Conservation (phyloP, 2,329 filamentous ascomycete genomes). For the Cercospora citrullina region DNA sequence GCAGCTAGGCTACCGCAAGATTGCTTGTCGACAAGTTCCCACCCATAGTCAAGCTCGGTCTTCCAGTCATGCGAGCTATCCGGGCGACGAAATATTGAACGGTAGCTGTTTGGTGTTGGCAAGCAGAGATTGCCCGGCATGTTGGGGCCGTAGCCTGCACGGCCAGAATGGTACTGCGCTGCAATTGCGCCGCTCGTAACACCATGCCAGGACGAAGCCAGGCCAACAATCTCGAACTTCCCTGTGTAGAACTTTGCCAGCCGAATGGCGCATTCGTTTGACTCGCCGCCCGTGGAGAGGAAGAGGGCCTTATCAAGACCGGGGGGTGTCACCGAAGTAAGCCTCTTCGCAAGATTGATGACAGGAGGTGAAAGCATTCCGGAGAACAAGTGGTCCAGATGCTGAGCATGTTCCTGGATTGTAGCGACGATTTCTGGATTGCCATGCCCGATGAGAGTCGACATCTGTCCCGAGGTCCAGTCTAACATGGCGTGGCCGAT, state of each 20-base stretch:
- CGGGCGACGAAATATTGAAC: neutral
- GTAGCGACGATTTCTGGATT: constrained; percentile 60
- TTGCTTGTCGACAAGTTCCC: constrained; percentile 38
- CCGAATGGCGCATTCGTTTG: constrained; percentile 61
- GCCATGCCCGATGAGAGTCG: constrained; percentile 58
- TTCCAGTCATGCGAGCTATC: neutral
- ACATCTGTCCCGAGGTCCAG: constrained; percentile 61
- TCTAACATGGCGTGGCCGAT: constrained; percentile 51
- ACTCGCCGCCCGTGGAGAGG: constrained; percentile 58
- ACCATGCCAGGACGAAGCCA: constrained; percentile 62
- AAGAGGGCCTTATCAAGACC: constrained; percentile 59
- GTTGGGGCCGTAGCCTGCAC: constrained; percentile 48
- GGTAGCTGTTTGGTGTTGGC: neutral
- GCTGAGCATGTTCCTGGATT: constrained; percentile 50
- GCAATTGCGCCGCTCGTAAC: constrained; percentile 56
- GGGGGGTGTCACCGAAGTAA: constrained; percentile 52
- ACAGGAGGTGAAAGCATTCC: constrained; percentile 61
- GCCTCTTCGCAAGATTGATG: constrained; percentile 54
- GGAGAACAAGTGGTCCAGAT: constrained; percentile 61
- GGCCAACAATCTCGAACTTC: constrained; percentile 64
- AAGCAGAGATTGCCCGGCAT: constrained; percentile 53
- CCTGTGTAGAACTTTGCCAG: constrained; percentile 65
- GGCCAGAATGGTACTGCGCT: constrained; percentile 57
- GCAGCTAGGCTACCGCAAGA: constrained; percentile 63
- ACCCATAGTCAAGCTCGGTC: neutral